Base-by-base conservation (phyloP, 495 filamentous ascomycete genomes). In the Xylaria telfairii region DNA sequence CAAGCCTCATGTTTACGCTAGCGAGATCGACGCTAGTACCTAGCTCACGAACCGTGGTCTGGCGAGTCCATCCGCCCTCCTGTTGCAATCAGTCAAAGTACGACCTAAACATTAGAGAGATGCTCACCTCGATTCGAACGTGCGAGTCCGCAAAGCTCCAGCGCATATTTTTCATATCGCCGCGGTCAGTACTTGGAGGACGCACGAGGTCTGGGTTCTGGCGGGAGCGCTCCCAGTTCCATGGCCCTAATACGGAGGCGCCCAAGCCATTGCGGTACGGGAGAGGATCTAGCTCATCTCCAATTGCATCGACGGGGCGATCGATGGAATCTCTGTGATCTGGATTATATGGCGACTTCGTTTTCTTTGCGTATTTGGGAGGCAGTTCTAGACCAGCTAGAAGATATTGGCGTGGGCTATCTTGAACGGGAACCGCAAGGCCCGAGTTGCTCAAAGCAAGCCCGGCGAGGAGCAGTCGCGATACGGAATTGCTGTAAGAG, bases 121-220 rank as follows among this genome's bases (percentile, higher is more conserved):
- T 63, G 59, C 81, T 70, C 71, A 88, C 87, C 83, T 90, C 89
- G 57, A 91, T 91, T 4, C 89, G 83, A 15, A 88, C 82, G 76
- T 91, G 90, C 21, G 89, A 91, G 75, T 91, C 89, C 4, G 87
- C 87, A 77, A 91, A 91, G 67, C 86, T 89, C 90, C 90, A 91
- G 17, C 87, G 81, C 85, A 91, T 87, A 77, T 90, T 91, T 39
- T 84, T 69, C 77, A 91, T 75, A 65, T 82, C 86, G 54, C 90
- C 90, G 74, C 86, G 85, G 70, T 92, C 90, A 10, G 90, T 92
- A 73, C 84, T 87, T 0, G 90, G 89, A 32, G 90, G 89, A 10
- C 90, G 84, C 19, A 92, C 83, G 28, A 91, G 76, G 77, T 91
- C 90, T 0, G 90, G 89, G 70, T 85, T 88, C 80, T 91, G 86